Evolutionary conservation across 495 filamentous ascomycete species (phyloP).

Genomic region (Cercophora scortea): DNA sequence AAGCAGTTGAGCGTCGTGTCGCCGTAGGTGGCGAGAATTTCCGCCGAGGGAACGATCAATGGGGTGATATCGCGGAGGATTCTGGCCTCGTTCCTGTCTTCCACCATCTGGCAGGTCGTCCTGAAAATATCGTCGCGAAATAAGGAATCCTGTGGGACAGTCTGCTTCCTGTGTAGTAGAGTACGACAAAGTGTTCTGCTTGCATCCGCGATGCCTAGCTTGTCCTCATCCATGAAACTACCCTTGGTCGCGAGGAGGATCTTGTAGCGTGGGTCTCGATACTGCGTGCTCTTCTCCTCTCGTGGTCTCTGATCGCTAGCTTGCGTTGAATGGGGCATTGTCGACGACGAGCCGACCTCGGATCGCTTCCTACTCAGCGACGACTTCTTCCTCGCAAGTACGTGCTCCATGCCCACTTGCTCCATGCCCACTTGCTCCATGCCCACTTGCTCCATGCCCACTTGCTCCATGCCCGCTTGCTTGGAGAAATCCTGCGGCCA

Average conservation of each 20-base stretch:
- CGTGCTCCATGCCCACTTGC: constrained; percentile 1
- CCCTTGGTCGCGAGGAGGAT: constrained; percentile 26
- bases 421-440: no score
- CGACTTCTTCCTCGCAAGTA: constrained; percentile 1
- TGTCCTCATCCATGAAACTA: constrained; percentile 29
- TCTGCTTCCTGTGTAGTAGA: constrained; percentile 22
- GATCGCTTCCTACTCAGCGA: neutral
- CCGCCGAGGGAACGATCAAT: constrained; percentile 28
- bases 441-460: no score
- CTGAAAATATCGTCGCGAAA: constrained; percentile 29
- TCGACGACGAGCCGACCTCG: neutral
- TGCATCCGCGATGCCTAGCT: constrained; percentile 18
- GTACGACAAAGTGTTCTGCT: constrained; percentile 19
- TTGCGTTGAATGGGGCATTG: no score
- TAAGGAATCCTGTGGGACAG: constrained; percentile 20
- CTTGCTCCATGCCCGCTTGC: no score
- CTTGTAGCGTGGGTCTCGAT: constrained; percentile 24
- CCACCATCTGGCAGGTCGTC: constrained; percentile 18
- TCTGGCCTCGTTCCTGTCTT: constrained; percentile 26
- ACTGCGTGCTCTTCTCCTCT: constrained; percentile 30
- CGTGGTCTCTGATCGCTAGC: neutral
- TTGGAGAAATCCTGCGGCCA: no score
- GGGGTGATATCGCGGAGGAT: constrained; percentile 27
- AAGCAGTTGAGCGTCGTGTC: constrained; percentile 24
- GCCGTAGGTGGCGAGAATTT: constrained; percentile 22